Percentiles rank a stretch among this genome's conserved stretches.
These are phyloP conservation scores for Mortierella sp. DNA, from an alignment of 371 early-diverging fungal species.

Conservation along the genomic window DNA sequence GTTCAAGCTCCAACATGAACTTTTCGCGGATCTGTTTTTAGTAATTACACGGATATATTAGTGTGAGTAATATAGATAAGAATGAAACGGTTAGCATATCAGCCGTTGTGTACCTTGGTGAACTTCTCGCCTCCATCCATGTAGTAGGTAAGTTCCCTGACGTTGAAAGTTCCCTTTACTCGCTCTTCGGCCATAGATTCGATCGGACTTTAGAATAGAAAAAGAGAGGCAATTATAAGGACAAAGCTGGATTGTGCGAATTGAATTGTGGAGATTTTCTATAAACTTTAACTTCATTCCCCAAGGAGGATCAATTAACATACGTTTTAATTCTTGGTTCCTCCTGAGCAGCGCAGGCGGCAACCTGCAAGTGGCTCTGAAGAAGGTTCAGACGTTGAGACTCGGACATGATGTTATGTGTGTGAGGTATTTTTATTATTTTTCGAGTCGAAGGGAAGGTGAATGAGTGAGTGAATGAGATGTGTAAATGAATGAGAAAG, in stretches of 20 bases:
- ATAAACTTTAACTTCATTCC: constrained; percentile 6
- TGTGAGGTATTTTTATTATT: background rate
- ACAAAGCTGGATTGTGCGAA: background rate
- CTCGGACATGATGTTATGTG: constrained; percentile 27
- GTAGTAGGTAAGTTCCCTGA: constrained; percentile 84
- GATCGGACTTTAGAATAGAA: constrained; percentile 33
- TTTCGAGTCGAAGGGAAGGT: background rate
- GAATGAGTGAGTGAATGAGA: background rate
- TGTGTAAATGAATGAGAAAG: constrained; percentile 6
- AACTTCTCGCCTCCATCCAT: constrained; percentile 82
- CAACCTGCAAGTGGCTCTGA: constrained; percentile 45
- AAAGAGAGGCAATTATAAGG: background rate
- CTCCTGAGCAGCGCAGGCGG: constrained; percentile 43
- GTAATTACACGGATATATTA: background rate
- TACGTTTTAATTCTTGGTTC: constrained; percentile 48
- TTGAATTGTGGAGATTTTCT: background rate
- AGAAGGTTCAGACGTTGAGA: constrained; percentile 37
- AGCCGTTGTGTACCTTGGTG: constrained; percentile 57
- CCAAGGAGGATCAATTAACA: background rate
- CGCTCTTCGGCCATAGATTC: constrained; percentile 75
- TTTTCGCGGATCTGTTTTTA: constrained; percentile 71
- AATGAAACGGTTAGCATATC: constrained; percentile 1
- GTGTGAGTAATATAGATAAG: no score
- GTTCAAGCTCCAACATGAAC: constrained; percentile 89
- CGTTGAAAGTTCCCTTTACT: constrained; percentile 77